Base-by-base conservation (phyloP, 768 basidiomycete species). In the Vararia minispora region DNA sequence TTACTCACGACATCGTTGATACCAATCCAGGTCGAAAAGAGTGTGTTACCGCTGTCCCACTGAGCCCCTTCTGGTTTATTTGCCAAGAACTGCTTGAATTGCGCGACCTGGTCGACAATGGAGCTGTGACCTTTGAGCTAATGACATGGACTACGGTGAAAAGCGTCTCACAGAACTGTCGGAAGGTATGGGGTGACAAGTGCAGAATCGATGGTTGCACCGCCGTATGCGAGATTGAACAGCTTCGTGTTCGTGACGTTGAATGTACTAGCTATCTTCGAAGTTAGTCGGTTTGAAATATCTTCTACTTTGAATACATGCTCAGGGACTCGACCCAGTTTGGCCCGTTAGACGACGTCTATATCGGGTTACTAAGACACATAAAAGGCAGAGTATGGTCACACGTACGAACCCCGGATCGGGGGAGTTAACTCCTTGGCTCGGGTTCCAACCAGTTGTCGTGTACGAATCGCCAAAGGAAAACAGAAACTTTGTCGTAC, bases 391-490 rank as follows among this genome's bases (percentile, higher is more conserved):
- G 22, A n/a, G 23, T 33, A 35, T 35, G 2, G 12, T 29, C n/a
- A 11, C 18, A 55, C 68, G 52, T 50, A 76, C 74, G 43, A 60
- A 66, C 29, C 68, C 66, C 11, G 75, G 73, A 28, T 58, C 61
- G 5, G 66, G 61, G 1, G 74, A 72, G 43, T 71, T 46, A 11
- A 76, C 56, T 6, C 75, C 74, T 7, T 64, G 65, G 13, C 74
- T 71, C 36, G 77, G 62, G 45, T 77, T 76, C 51, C 65, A 79
- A 7, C 76, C 74, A 38, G 69, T 66, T 4, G 71, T 58, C 1
- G 72, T 73, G 52, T 79, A 79, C 1, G 74, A 78, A 47, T 79
- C 76, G 8, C 76, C 77, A 46, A 79, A 79, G 2, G 68, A 62
- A 45, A 79, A 72, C 35, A 78, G 47, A 49, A 65, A 76, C 45